Conservation (phyloP, 345 rosid species). For the Clarkia xantiana region DNA sequence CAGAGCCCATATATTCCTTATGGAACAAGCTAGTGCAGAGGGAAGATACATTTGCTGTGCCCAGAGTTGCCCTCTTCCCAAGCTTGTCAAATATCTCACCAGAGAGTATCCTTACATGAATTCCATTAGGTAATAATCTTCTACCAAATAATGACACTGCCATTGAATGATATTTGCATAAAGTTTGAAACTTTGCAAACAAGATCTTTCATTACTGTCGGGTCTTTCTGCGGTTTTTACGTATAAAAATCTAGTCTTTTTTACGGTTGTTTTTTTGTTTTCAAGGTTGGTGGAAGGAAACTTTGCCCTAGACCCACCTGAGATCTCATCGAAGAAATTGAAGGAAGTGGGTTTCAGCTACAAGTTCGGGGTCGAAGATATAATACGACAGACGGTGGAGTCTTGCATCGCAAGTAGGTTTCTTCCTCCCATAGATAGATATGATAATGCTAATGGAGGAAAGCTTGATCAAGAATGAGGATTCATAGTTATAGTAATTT, state of each 20-base stretch:
- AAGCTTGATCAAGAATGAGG: no score
- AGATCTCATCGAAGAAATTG: conserved; percentile 61
- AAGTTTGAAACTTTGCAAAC: background rate
- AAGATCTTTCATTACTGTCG: background rate
- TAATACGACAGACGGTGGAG: conserved; percentile 31
- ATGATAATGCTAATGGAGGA: background rate
- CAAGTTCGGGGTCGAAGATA: conserved; percentile 40
- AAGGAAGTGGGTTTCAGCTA: conserved; percentile 47
- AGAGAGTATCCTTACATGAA: conserved; percentile 15
- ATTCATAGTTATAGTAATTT: no score
- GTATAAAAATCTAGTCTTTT: no score
- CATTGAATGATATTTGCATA: background rate
- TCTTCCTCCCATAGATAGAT: conserved; percentile 12
- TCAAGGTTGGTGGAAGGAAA: conserved; percentile 22
- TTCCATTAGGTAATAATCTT: conserved; percentile 19
- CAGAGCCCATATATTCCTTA: conserved; percentile 53
- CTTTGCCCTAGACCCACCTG: conserved; percentile 19
- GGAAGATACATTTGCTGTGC: conserved; percentile 58
- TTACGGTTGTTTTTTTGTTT: background rate
- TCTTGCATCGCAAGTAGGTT: conserved; percentile 26
- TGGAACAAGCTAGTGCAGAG: conserved; percentile 41
- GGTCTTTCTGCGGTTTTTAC: no score
- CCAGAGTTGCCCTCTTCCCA: conserved; percentile 24
- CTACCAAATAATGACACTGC: background rate
- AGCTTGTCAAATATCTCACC: conserved; percentile 26